Evolutionary conservation across 2,329 filamentous ascomycete species (phyloP).

Genomic region (Diaporthe ilicicola): DNA sequence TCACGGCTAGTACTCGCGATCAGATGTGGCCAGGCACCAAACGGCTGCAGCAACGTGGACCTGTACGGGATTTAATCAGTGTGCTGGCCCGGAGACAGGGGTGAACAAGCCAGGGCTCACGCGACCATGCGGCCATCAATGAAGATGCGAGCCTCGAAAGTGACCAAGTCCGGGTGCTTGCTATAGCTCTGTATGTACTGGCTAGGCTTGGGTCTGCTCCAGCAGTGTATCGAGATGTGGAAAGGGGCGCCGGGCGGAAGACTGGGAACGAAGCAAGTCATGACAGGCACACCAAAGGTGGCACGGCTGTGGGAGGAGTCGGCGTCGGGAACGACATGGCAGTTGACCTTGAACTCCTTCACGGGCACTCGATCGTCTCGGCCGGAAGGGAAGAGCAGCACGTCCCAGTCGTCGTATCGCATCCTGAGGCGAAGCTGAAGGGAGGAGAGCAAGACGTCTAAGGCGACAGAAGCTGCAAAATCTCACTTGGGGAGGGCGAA

Average conservation of each 20-base stretch:
- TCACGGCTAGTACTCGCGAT: constrained; percentile 56
- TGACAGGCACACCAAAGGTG: constrained; percentile 64
- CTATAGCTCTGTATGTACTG: constrained; percentile 64
- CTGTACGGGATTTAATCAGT: constrained; percentile 44
- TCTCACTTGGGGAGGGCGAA: not conserved
- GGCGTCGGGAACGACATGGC: constrained; percentile 69
- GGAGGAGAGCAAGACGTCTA: constrained; percentile 14
- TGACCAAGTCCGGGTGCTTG: constrained; percentile 62
- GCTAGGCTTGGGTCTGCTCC: constrained; percentile 69
- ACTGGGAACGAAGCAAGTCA: constrained; percentile 77
- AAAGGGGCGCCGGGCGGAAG: constrained; percentile 67
- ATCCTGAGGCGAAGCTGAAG: constrained; percentile 55
- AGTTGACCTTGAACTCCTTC: constrained; percentile 84
- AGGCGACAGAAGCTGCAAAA: not conserved
- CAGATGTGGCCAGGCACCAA: constrained; percentile 59
- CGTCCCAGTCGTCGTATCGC: constrained; percentile 88
- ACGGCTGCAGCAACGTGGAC: constrained; percentile 62
- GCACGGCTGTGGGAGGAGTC: constrained; percentile 62
- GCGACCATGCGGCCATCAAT: constrained; percentile 72
- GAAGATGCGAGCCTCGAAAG: constrained; percentile 73
- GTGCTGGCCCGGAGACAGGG: too few species aligned
- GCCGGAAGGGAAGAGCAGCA: constrained; percentile 76
- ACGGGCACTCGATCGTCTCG: constrained; percentile 71
- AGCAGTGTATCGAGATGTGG: constrained; percentile 78
- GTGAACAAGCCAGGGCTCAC: constrained; percentile 52